Conservation (phyloP, 129 eudicot species). For the Flaveria trinervia region DNA sequence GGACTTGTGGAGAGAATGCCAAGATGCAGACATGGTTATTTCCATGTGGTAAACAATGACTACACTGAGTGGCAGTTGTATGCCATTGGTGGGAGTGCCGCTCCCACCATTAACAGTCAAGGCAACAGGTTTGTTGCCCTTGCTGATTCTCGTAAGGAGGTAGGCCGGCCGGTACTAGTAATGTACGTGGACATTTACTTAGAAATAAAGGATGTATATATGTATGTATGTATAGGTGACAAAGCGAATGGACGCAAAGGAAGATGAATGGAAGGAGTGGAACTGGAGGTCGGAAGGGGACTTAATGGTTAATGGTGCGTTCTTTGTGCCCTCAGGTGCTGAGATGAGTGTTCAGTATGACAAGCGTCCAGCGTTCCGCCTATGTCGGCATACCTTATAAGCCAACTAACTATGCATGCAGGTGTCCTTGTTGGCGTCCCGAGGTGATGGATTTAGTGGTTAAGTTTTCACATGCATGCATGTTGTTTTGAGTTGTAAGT, state of each 20-base stretch:
- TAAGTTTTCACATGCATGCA: too few species aligned
- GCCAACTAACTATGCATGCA: constrained; percentile 75
- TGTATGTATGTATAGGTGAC: constrained; percentile 54
- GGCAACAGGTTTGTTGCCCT: constrained; percentile 87
- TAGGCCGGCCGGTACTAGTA: constrained; percentile 4
- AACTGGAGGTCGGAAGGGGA: constrained; percentile 91
- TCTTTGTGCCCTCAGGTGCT: constrained; percentile 88
- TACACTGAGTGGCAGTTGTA: constrained; percentile 79
- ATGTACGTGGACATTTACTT: too few species aligned
- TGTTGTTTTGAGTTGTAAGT: background rate
- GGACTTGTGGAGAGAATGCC: constrained; percentile 87
- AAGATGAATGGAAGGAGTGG: constrained; percentile 77
- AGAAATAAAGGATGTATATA: too few species aligned
- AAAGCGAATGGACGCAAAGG: constrained; percentile 65
- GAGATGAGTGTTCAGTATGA: constrained; percentile 48
- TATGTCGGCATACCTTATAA: constrained; percentile 65
- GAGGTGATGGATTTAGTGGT: constrained; percentile 42
- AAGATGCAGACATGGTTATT: constrained; percentile 77
- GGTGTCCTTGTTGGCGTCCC: constrained; percentile 71
- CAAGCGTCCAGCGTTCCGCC: constrained; percentile 71
- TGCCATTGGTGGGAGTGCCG: constrained; percentile 95
- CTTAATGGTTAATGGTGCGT: constrained; percentile 84
- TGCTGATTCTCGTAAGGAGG: constrained; percentile 68
- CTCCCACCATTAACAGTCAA: constrained; percentile 90
- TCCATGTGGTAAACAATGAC: constrained; percentile 95